These are phyloP conservation scores for Rhodotorula graminis DNA, from an alignment of 768 basidiomycete genomes.

Conservation along the genomic window DNA sequence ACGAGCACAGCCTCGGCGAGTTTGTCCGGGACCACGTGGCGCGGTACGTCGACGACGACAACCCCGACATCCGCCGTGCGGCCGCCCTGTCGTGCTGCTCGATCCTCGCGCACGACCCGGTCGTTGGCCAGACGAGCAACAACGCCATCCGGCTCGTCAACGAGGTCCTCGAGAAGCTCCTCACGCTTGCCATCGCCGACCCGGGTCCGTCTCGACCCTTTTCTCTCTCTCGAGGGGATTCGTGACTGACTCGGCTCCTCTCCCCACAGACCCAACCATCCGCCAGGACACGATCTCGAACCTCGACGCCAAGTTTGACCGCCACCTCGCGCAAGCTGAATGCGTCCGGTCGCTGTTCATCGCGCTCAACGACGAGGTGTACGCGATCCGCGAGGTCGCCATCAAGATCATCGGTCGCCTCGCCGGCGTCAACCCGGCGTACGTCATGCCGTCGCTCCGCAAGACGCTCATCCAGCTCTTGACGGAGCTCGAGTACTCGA, in stretches of 20 bases:
- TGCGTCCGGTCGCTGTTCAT: conserved; percentile 97
- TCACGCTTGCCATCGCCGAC: conserved; percentile 73
- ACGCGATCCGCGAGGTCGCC: conserved; percentile 86
- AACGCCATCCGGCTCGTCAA: conserved; percentile 95
- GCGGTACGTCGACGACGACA: conserved; percentile 90
- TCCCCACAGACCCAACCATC: conserved; percentile 60
- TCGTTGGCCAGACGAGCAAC: conserved; percentile 90
- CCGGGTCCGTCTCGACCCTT: conserved; percentile 58
- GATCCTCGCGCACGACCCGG: conserved; percentile 88
- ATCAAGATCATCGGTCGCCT: conserved; percentile 86
- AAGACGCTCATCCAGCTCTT: conserved; percentile 93
- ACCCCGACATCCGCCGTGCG: conserved; percentile 75
- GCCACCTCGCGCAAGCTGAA: conserved; percentile 94
- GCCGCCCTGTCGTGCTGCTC: conserved; percentile 88
- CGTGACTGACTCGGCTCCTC: background rate
- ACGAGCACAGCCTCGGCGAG: conserved; percentile 89
- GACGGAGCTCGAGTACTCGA: conserved; percentile 94
- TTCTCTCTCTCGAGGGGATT: conserved; percentile 9
- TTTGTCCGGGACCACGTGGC: conserved; percentile 87
- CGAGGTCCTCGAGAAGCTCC: conserved; percentile 92
- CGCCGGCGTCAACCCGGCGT: conserved; percentile 91
- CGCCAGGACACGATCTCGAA: conserved; percentile 78
- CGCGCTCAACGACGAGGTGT: conserved; percentile 93
- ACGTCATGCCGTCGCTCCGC: conserved; percentile 94
- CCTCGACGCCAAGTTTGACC: conserved; percentile 89